Evolutionary conservation across 371 early-diverging fungal species (phyloP).

Genomic region (Apophysomyces trapeziformis): DNA sequence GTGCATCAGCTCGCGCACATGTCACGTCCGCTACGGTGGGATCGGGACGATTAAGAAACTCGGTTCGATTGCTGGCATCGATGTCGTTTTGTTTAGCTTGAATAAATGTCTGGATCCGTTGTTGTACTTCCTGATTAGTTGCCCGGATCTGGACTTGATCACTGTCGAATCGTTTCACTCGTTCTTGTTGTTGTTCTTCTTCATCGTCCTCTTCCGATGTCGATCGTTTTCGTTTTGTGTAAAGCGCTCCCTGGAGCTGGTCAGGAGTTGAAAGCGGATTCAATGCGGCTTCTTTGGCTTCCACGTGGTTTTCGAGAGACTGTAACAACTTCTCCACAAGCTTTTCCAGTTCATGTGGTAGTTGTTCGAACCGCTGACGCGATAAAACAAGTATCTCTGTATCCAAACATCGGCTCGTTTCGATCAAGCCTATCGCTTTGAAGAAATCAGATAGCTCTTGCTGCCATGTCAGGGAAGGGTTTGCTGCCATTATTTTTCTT

Average conservation of each 20-base stretch:
- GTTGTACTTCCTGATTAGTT: conserved; percentile 42
- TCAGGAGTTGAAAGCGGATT: conserved; percentile 8
- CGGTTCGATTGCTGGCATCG: conserved; percentile 73
- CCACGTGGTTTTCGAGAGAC: conserved; percentile 38
- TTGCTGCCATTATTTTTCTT: background rate
- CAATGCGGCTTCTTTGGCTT: conserved; percentile 33
- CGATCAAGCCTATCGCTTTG: conserved; percentile 39
- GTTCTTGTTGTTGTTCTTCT: conserved; percentile 24
- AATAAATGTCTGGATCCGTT: conserved; percentile 63
- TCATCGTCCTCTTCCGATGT: conserved; percentile 17
- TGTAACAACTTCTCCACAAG: conserved; percentile 40
- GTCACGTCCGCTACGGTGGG: conserved; percentile 47
- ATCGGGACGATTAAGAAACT: conserved; percentile 58
- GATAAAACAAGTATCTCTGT: conserved; percentile 44
- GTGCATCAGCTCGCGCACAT: conserved; percentile 75
- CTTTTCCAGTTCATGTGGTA: conserved; percentile 40
- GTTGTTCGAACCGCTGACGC: conserved; percentile 29
- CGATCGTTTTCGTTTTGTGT: conserved; percentile 28
- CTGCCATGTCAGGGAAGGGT: conserved; percentile 30
- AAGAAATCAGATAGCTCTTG: conserved; percentile 38
- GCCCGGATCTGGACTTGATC: conserved; percentile 58
- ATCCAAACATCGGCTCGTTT: conserved; percentile 46
- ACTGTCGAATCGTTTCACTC: conserved; percentile 34
- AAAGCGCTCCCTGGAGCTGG: conserved; percentile 18
- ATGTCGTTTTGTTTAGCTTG: conserved; percentile 66